Conservation (phyloP, 163 green algal genomes). For the Scenedesmus sp. region DNA sequence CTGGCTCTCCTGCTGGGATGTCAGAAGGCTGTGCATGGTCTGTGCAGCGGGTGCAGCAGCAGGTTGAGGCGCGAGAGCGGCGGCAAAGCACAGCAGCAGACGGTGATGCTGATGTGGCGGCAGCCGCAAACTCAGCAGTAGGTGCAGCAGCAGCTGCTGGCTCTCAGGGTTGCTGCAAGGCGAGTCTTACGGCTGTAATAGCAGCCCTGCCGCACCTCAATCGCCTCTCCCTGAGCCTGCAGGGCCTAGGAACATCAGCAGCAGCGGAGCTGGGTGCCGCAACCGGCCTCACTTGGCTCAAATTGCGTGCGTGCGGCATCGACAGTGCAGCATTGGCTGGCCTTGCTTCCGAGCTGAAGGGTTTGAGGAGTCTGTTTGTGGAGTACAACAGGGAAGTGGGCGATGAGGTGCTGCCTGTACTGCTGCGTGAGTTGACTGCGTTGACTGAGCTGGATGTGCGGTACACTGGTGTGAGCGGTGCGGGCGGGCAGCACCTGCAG, state of each 20-base stretch:
- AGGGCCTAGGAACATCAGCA: conserved; percentile 18
- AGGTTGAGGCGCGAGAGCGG: background rate
- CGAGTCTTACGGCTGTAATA: background rate
- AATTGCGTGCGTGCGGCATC: conserved; percentile 6
- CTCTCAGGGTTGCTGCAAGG: background rate
- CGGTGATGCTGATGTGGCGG: background rate
- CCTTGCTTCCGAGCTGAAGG: background rate
- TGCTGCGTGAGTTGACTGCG: background rate
- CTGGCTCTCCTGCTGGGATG: background rate
- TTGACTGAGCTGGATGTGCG: conserved; percentile 40
- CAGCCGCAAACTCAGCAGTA: background rate
- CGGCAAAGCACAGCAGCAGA: background rate
- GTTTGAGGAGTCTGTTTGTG: conserved; percentile 16
- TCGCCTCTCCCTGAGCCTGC: background rate
- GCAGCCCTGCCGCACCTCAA: background rate
- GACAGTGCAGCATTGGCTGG: background rate
- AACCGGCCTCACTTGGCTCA: conserved; percentile 1
- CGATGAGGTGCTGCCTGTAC: conserved; percentile 1
- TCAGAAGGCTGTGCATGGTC: background rate
- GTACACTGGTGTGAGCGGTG: conserved; percentile 21
- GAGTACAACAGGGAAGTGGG: conserved; percentile 25
- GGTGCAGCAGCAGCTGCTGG: background rate
- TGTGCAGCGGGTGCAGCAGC: background rate
- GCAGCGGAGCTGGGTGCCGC: conserved; percentile 12
- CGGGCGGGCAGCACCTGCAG: background rate